Base-by-base conservation (phyloP, 441 rosid genomes). In the Monsonia emarginata region DNA sequence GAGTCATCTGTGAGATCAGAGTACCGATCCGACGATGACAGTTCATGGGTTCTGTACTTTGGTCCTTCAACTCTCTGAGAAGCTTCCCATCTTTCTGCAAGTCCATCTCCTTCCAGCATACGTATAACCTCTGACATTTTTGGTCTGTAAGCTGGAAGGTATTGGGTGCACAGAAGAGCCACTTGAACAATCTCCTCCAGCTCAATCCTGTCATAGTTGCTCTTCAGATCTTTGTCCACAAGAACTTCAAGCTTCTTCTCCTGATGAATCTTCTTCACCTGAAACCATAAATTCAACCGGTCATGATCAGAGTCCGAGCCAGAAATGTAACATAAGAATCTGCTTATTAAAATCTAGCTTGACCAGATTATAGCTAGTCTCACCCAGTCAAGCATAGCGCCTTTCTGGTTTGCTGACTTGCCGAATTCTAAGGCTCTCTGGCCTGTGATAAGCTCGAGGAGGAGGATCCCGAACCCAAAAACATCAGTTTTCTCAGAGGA, bases 401-500 rank as follows among this genome's bases (percentile, higher is more conserved):
- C 96, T 81, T 84, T 89, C 75, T 90, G 94, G 71, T 82, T 87
- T 0, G 90, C 83, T 3, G 89, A 70, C 77, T 87, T 90, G 7
- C 97, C 95, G 1, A 88, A 90, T 32, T 90, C 91, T 25, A 88
- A 81, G 66, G 98, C 92, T 75, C 94, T 83, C 44, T 83, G 74
- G 56, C 98, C 95, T 38, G 92, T 81, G 67, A 88, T 84, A 61
- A 93, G 44, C 77, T 93, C 96, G 0, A 93, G 91, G 4, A 88
- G 74, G 64, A 93, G 96, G 52, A 90, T 92, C 22, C 98, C 98
- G 13, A 90, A 93, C 44, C 98, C 98, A 11, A 88, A 92, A 62
- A 92, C 97, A 71, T 92, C 98, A 0, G 98, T 92, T 72, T 92
- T 92, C 70, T 92, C 98, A 0, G 98, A 92, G 64, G 98, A 92